These are phyloP conservation scores for Vitis rotundifolia DNA, from an alignment of 164 flowering plant genomes.

Conservation along the genomic window DNA sequence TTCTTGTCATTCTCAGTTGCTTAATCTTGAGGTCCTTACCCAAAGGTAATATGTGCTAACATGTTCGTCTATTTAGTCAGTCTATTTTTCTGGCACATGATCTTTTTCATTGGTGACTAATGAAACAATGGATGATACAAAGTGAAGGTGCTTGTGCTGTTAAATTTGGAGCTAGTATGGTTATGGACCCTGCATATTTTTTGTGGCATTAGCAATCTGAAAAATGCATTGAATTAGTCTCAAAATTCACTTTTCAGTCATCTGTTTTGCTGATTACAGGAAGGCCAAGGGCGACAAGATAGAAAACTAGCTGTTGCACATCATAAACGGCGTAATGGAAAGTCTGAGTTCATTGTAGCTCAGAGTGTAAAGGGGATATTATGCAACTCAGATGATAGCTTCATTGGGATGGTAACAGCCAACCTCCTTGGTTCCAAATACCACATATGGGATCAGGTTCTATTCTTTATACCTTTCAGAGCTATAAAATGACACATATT, in stretches of 20 bases:
- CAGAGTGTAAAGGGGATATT: constrained; percentile 61
- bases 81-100: no score
- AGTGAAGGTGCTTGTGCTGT: no score
- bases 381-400: constrained; percentile 63
- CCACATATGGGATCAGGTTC: constrained; percentile 85
- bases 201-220: background rate
- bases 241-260: no score
- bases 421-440: constrained; percentile 88
- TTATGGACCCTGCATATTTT: background rate
- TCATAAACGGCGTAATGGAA: constrained; percentile 65
- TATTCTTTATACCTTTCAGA: background rate
- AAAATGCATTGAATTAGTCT: no score
- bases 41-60: no score
- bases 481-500: background rate
- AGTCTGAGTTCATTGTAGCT: constrained; percentile 68
- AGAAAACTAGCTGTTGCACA: constrained; percentile 86
- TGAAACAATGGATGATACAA: no score
- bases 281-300: constrained; percentile 84
- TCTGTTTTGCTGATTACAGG: constrained; percentile 36
- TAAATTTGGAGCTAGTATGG: no score
- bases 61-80: no score
- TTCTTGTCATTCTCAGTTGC: no score
- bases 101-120: no score
- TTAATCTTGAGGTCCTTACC: no score
- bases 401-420: constrained; percentile 63